Evolutionary conservation across 1,284 basidiomycete species (phyloP), one percentile per base, ranked within the genome.

Genomic region (Cryptococcus hybrid): DNA sequence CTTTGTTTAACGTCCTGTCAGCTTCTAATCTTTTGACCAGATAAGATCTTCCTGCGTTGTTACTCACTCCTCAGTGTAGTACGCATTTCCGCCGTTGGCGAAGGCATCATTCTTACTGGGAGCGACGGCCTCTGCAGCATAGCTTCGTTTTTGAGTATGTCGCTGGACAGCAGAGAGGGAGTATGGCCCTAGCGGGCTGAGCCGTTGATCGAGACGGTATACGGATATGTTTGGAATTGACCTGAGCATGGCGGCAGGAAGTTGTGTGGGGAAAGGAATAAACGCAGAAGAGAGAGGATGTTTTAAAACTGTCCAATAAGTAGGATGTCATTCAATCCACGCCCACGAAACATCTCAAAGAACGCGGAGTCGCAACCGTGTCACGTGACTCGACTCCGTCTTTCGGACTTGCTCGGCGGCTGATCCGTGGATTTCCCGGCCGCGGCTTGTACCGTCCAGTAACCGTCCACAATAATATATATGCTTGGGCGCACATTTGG

Each of bases 1-100:
- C 82, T 83, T 57, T 30, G 3, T 1, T 24, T 24, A 24, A 24
- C 44, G 15, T 35, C 36, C n/a, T 37, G 46, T 63, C 52, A 67
- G 62, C 51, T 9, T 44, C n/a, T 15, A 12, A 8, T 18, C 43
- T 47, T 39, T n/a, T n/a, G 8, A 13, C 2, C 15, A 36, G 52
- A 13, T 37, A 30, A 34, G 51, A 3, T 12, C 6, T 8, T 12
- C 24, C 13, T 18, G 3, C 18, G 35, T 3, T 36, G 34, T 9
- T 3, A 73, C 78, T 70, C 59, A 79, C 80, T 95, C 91, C 73
- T 97, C 94, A 47, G 88, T 89, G 76, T 99, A 98, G 82, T 95
- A 94, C 44, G 90, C 83, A 80, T 96, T 96, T 48, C 88, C 92
- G 54, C 91, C 91, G 64, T 89, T 93, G 24, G 91, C 91, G 74